Conservation (phyloP, 1,139 yeast species). For the Geotrichum aggregatum region DNA sequence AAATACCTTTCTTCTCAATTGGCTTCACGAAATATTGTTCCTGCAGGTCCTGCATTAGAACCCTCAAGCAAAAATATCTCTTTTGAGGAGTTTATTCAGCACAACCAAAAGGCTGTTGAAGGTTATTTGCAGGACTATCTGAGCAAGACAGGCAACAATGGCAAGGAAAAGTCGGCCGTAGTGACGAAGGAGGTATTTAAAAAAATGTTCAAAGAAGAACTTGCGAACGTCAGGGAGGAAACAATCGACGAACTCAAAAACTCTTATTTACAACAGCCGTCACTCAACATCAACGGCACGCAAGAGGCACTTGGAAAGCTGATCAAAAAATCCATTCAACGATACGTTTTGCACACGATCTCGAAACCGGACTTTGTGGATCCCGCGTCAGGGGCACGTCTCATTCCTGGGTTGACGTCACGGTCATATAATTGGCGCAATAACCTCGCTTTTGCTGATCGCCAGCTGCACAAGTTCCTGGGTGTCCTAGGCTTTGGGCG, state of each 20-base stretch:
- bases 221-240: constrained; percentile 14
- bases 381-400: constrained; percentile 33
- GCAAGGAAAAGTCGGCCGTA: constrained; percentile 14
- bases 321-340: constrained; percentile 17
- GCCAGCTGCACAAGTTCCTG: constrained; percentile 22
- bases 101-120: constrained; percentile 14
- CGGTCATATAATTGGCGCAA: constrained; percentile 28
- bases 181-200: constrained; percentile 17
- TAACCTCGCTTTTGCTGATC: constrained; percentile 19
- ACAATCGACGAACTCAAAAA: constrained; percentile 9
- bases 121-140: constrained; percentile 11
- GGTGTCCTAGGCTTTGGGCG: constrained; percentile 29
- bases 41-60: neutral
- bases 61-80: constrained; percentile 2
- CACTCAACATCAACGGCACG: neutral
- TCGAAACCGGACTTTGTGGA: constrained; percentile 36
- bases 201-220: constrained; percentile 12
- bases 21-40: constrained; percentile 4
- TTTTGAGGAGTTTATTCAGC: constrained; percentile 16
- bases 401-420: constrained; percentile 33
- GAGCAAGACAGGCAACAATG: neutral
- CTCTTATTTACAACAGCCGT: neutral
- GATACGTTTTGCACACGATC: constrained; percentile 17
- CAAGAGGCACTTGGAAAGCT: constrained; percentile 8
- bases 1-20: constrained; percentile 15